Base-by-base conservation (phyloP, 2,329 filamentous ascomycete genomes). In the Sarocladium brachiariae region DNA sequence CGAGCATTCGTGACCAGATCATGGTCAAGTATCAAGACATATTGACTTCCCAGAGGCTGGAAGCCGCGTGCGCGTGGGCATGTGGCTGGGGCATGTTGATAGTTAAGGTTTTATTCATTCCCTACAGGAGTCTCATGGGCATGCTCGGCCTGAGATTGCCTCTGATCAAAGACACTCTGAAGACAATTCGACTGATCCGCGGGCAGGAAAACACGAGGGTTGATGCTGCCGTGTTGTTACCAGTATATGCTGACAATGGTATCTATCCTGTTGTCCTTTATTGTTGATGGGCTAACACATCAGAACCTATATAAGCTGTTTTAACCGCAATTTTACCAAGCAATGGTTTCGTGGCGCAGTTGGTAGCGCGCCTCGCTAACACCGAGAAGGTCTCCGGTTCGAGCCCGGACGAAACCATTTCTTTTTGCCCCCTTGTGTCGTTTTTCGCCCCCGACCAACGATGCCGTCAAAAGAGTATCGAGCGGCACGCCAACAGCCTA, bases 341-440 rank as follows among this genome's bases (percentile, higher is more conserved):
- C n/a, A 48, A 24, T 37, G 46, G 46, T 49, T 49, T 49, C 46
- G 46, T 49, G 46, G 46, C 46, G 46, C 46, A 49, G 46, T 49
- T 49, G 46, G 46, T 49, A 49, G 46, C 46, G 46, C 46, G 46
- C 46, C 46, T 49, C 46, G 46, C 33, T 49, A 49, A 49, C 46
- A 49, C 46, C 46, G 46, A 49, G 46, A 49, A 49, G 46, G 46
- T 49, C 46, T 49, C 46, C 46, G 46, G 46, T 49, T 49, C 46
- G 46, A 49, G 46, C 46, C 46, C 46, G 46, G 46, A 49, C 46
- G 46, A 49, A 49, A 49, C 46, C 46, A 49, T 19, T 47, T 49
- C 31, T 49, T 49, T 49, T 49, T n/a, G n/a, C n/a, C 24, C 39
- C 16, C 7, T 21, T 4, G 9, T 9, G 25, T 30, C 37, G 4